phyloP scores from a whole-genome alignment of 306 rosid genomes.

The Cucumis hystrix region DNA sequence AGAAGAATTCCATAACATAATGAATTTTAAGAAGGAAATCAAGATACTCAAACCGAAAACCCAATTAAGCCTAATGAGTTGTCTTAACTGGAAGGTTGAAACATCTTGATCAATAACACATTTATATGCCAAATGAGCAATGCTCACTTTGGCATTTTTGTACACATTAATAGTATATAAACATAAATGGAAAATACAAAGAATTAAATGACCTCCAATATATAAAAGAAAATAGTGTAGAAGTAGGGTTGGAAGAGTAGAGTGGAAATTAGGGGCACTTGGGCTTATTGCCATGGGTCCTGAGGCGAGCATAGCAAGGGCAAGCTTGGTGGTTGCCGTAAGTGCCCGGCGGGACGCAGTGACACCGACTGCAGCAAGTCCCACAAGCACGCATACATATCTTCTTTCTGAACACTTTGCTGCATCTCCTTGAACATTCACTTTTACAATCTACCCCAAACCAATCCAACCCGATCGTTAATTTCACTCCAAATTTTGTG shows the following conservation, averaged over 20 bases:
- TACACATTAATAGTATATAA: background rate
- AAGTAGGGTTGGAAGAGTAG: background rate
- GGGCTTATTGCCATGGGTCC: slow-evolving; percentile 37
- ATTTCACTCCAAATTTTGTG: background rate
- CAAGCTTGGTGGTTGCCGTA: slow-evolving; percentile 33
- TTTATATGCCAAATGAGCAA: too few relatives aligned
- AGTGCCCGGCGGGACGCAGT: slow-evolving; percentile 55
- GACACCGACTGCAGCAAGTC: slow-evolving; percentile 37
- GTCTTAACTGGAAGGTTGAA: too few relatives aligned
- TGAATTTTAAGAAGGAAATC: too few relatives aligned
- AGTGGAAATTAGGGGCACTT: slow-evolving; percentile 41
- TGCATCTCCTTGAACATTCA: slow-evolving; percentile 39
- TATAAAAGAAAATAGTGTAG: background rate
- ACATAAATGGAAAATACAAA: background rate
- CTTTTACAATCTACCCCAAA: slow-evolving; percentile 23
- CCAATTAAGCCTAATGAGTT: too few relatives aligned
- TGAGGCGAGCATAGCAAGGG: slow-evolving; percentile 54
- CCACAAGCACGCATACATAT: slow-evolving; percentile 41
- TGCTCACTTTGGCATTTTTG: too few relatives aligned
- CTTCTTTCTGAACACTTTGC: slow-evolving; percentile 28
- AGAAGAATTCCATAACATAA: too few relatives aligned
- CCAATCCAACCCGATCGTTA: background rate
- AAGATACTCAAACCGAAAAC: too few relatives aligned
- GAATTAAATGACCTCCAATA: background rate
- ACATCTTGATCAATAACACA: too few relatives aligned